Evolutionary conservation across 768 basidiomycete species (phyloP).

Genomic region (Boletus barrowsii): DNA sequence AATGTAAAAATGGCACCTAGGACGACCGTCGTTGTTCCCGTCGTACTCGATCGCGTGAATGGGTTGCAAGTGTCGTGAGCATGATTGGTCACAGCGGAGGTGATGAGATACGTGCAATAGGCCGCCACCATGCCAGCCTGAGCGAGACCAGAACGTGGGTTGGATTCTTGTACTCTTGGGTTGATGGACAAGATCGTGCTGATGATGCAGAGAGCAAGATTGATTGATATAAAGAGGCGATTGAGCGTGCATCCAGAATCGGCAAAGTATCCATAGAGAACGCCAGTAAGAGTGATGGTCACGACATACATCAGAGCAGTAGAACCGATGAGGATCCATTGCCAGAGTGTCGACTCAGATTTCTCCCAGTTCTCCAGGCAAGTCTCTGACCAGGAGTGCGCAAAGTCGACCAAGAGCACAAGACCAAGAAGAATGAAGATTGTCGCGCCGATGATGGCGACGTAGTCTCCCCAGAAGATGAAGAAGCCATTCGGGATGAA

Average conservation of each 20-base stretch:
- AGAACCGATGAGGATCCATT: slow-evolving; percentile 91
- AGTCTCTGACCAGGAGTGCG: slow-evolving; percentile 97
- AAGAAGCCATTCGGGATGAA: slow-evolving; percentile 97
- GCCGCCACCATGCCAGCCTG: slow-evolving; percentile 97
- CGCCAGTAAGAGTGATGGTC: slow-evolving; percentile 78
- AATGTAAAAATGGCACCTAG: slow-evolving; percentile 96
- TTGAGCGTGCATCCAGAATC: slow-evolving; percentile 85
- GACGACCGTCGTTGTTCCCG: slow-evolving; percentile 82
- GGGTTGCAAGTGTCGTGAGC: slow-evolving; percentile 88
- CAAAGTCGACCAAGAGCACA: slow-evolving; percentile 96
- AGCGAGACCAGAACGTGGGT: slow-evolving; percentile 91
- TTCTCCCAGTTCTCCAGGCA: slow-evolving; percentile 96
- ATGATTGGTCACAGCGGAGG: slow-evolving; percentile 92
- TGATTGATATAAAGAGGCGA: slow-evolving; percentile 96
- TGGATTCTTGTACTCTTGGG: slow-evolving; percentile 85
- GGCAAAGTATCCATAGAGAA: slow-evolving; percentile 92
- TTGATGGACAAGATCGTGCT: slow-evolving; percentile 82
- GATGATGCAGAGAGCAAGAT: slow-evolving; percentile 75
- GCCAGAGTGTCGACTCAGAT: slow-evolving; percentile 86
- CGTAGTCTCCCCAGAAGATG: slow-evolving; percentile 96
- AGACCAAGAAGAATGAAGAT: slow-evolving; percentile 96
- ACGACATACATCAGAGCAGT: slow-evolving; percentile 86
- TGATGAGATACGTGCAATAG: slow-evolving; percentile 94
- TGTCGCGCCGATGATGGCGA: slow-evolving; percentile 87
- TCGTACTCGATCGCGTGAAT: slow-evolving; percentile 62